A percentile compares a stretch with the other conserved stretches of the same genome.
Conservation (phyloP, 2,329 filamentous ascomycete species). For the Sphaceloma murrayae region DNA sequence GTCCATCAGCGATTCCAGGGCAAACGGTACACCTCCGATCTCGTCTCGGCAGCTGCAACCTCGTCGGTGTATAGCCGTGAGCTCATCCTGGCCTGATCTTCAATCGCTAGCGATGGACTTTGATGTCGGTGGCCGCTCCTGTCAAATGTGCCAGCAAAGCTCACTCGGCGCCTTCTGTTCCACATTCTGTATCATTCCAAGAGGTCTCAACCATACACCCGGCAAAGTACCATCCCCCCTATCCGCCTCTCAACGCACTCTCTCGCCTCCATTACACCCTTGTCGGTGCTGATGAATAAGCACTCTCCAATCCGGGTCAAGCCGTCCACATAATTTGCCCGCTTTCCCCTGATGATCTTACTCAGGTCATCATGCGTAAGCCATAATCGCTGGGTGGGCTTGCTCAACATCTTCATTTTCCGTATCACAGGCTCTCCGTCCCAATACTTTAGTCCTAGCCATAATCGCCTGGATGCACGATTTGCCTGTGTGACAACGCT, state of each 20-base stretch:
- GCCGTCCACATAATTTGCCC: slow-evolving; percentile 58
- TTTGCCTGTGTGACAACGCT: slow-evolving; percentile 42
- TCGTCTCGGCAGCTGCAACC: too few relatives aligned
- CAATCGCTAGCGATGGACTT: too few relatives aligned
- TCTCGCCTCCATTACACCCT: slow-evolving; percentile 68
- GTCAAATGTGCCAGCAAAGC: too few relatives aligned
- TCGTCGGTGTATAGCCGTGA: too few relatives aligned
- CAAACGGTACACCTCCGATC: too few relatives aligned
- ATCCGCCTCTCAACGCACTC: slow-evolving; percentile 73
- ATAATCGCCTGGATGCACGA: slow-evolving; percentile 64
- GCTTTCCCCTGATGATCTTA: slow-evolving; percentile 58
- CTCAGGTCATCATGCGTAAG: slow-evolving; percentile 54
- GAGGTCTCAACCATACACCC: slow-evolving; percentile 43
- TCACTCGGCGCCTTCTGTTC: too few relatives aligned
- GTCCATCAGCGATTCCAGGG: too few relatives aligned
- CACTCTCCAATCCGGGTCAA: slow-evolving; percentile 69
- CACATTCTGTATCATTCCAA: neutral
- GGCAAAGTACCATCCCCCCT: slow-evolving; percentile 70
- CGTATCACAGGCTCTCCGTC: slow-evolving; percentile 69
- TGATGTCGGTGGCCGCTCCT: too few relatives aligned
- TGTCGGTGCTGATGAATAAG: slow-evolving; percentile 67
- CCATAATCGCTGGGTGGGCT: slow-evolving; percentile 63
- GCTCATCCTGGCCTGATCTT: too few relatives aligned
- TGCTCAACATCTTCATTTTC: slow-evolving; percentile 57
- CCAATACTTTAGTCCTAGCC: slow-evolving; percentile 87